phyloP scores from a whole-genome alignment of 768 basidiomycete species.

The Russula sp. region DNA sequence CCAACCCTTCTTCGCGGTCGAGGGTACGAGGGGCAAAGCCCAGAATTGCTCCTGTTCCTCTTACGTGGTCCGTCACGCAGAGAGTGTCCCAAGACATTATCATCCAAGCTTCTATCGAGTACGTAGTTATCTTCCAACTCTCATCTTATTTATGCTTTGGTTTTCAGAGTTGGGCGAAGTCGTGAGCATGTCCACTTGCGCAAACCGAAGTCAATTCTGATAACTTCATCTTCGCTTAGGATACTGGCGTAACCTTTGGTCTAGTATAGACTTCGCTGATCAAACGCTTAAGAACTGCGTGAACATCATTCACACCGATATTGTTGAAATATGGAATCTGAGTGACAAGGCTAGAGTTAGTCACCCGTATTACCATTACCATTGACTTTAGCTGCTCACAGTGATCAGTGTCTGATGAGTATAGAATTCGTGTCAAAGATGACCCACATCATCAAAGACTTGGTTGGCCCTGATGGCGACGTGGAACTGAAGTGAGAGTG shows the following conservation, averaged over 20 bases:
- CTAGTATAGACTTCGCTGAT: neutral
- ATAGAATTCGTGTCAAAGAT: neutral
- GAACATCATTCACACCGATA: too few species aligned
- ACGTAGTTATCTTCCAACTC: neutral
- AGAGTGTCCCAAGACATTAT: neutral
- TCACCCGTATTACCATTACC: neutral
- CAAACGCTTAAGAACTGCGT: neutral
- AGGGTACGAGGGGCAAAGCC: too few species aligned
- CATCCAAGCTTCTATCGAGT: constrained; percentile 6
- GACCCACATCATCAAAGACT: constrained; percentile 1
- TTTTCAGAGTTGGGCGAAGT: neutral
- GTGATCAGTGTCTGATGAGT: neutral
- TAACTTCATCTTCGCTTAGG: neutral
- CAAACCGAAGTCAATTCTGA: neutral
- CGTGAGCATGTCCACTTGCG: neutral
- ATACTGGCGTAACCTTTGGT: constrained; percentile 3
- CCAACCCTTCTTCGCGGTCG: neutral
- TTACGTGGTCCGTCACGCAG: neutral
- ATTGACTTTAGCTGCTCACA: neutral
- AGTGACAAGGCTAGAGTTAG: neutral
- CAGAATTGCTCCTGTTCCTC: too few species aligned
- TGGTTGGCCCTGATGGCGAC: neutral
- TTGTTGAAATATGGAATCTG: constrained; percentile 9
- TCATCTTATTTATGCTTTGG: neutral
- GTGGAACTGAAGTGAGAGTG: neutral